Base-by-base conservation (phyloP, 2,329 filamentous ascomycete genomes). In the Paecilomyces sp. region DNA sequence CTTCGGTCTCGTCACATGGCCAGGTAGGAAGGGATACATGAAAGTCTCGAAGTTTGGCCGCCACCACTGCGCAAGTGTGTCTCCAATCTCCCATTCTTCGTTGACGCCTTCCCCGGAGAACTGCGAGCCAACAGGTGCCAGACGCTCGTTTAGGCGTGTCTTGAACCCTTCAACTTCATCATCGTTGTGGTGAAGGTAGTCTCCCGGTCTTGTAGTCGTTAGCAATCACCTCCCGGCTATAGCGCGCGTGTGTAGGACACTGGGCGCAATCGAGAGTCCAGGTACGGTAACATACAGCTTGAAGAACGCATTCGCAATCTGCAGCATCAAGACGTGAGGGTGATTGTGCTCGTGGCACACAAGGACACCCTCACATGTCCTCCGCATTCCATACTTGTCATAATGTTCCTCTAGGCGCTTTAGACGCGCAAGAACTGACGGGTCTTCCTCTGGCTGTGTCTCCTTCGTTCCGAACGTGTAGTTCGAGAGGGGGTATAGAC, bases 311-410 rank as follows among this genome's bases (percentile, higher is more conserved):
- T 99, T 99, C 57, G 94, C 94, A 70, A 99, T 99, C 82, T 99
- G 94, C 64, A 99, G 84, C 94, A 99, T 97, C 66, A 99, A 81
- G 64, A 99, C 96, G 76, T 99, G 94, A 13, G 94, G 94, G 76
- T 97, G 94, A 79, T 97, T 97, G 81, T 97, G 93, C 78, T 99
- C 94, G 75, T 99, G 94, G 79, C 94, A 99, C 67, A 99, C 91
- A 55, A 99, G 84, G 68, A 99, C 91, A 68, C 92, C 94, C 79
- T 99, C 94, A 76, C 93, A 97, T 18, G 94, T 97, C 59, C 94
- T 88, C 60, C 94, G 88, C 94, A 99, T 99, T 71, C 94, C 94
- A 81, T 97, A 87, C 64, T 88, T 83, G 31, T 85, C 82, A 75
- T 96, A 99, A 78, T 99, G 92, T 74, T 97, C 92, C 75, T 97